phyloP scores from a whole-genome alignment of 2,329 filamentous ascomycete genomes.

The Sporothrix variecibatus region DNA sequence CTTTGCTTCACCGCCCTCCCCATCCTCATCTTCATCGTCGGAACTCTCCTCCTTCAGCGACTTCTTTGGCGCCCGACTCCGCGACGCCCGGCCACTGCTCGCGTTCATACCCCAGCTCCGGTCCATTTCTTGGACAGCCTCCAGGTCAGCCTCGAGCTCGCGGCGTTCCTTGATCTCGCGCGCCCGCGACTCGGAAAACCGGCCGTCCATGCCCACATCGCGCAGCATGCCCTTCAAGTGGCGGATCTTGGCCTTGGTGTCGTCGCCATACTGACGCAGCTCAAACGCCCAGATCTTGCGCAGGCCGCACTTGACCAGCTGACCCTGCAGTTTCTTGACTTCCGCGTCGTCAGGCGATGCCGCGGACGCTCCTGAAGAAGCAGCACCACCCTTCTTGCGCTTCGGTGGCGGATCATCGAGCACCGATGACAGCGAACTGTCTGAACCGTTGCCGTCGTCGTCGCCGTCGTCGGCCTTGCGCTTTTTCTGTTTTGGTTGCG shows the following conservation, averaged over 20 bases:
- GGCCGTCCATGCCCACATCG: constrained; percentile 83
- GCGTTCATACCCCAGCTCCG: constrained; percentile 67
- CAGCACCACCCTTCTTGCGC: constrained; percentile 44
- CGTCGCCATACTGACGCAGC: constrained; percentile 71
- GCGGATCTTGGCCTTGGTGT: constrained; percentile 74
- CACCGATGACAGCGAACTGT: constrained; percentile 70
- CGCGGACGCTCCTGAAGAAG: constrained; percentile 21
- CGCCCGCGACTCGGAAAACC: constrained; percentile 83
- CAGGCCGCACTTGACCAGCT: constrained; percentile 86
- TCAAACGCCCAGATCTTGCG: constrained; percentile 90
- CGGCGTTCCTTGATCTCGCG: constrained; percentile 83
- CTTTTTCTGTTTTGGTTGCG: not conserved
- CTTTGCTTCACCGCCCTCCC: constrained; percentile 14
- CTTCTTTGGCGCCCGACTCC: constrained; percentile 39
- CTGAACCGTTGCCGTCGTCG: constrained; percentile 33
- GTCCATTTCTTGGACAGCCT: constrained; percentile 80
- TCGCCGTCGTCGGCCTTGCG: not conserved
- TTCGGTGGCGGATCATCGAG: constrained; percentile 65
- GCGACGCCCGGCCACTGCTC: constrained; percentile 45
- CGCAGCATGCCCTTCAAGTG: constrained; percentile 78
- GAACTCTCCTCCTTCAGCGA: constrained; percentile 44
- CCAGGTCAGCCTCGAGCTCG: constrained; percentile 81
- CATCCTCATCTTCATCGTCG: constrained; percentile 39
- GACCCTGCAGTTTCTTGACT: constrained; percentile 84
- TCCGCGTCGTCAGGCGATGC: constrained; percentile 68